Evolutionary conservation across 768 basidiomycete species (phyloP).

Genomic region (Agaricus blazei): DNA sequence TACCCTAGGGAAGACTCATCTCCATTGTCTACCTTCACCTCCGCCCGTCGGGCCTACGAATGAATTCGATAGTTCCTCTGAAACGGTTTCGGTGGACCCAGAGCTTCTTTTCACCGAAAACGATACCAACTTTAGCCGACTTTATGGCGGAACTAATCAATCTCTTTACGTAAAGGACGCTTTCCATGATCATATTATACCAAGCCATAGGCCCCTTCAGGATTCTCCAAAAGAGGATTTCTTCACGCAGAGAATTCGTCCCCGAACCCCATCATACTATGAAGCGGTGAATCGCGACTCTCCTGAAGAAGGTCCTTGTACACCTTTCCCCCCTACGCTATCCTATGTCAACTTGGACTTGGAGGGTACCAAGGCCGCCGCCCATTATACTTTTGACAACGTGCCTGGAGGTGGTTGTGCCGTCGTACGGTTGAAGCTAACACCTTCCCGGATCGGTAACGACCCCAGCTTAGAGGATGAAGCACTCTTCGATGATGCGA

Average conservation of each 20-base stretch:
- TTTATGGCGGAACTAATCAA: conserved; percentile 86
- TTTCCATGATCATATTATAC: conserved; percentile 97
- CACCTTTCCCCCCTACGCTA: conserved; percentile 47
- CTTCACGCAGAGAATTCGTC: conserved; percentile 46
- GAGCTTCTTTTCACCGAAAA: conserved; percentile 94
- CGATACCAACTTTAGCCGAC: conserved; percentile 89
- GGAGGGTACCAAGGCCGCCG: conserved; percentile 88
- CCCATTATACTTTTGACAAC: conserved; percentile 82
- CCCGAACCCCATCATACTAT: conserved; percentile 41
- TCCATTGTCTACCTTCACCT: conserved; percentile 91
- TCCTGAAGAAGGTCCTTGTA: conserved; percentile 51
- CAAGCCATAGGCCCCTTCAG: conserved; percentile 65
- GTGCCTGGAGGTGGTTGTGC: conserved; percentile 95
- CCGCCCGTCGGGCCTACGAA: conserved; percentile 79
- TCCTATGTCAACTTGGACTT: conserved; percentile 82
- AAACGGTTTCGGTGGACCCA: conserved; percentile 69
- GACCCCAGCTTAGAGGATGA: conserved; percentile 86
- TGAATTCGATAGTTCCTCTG: conserved; percentile 56
- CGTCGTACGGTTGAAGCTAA: conserved; percentile 91
- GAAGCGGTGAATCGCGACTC: conserved; percentile 32
- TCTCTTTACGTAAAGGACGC: conserved; percentile 90
- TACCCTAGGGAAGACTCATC: conserved; percentile 65
- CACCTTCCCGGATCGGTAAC: conserved; percentile 65
- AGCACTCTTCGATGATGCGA: conserved; percentile 76
- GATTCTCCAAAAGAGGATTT: conserved; percentile 39